Conservation (phyloP, 192 early-diverging fungal species). For the Coemansia aciculifera region DNA sequence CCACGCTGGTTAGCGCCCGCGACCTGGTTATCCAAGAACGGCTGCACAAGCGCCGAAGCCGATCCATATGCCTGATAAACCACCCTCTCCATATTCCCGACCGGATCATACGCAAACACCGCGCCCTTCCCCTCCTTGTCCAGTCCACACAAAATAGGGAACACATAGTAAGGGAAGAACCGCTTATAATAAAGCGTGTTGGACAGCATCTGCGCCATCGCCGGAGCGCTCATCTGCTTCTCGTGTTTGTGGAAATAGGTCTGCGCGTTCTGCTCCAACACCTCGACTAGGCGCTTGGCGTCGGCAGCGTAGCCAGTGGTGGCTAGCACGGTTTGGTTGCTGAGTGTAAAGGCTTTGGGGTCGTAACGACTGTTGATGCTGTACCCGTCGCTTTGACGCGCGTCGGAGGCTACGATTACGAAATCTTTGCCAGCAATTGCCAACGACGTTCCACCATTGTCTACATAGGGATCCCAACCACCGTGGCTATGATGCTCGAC, state of each 20-base stretch:
- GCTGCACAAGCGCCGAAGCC: slow-evolving; percentile 88
- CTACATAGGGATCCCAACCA: slow-evolving; percentile 87
- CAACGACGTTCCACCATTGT: slow-evolving; percentile 84
- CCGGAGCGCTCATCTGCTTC: slow-evolving; percentile 78
- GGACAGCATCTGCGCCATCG: slow-evolving; percentile 92
- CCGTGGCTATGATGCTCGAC: slow-evolving; percentile 46
- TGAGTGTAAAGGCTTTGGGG: slow-evolving; percentile 88
- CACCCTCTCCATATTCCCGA: slow-evolving; percentile 87
- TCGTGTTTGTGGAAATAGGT: slow-evolving; percentile 92
- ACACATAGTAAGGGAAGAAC: slow-evolving; percentile 97
- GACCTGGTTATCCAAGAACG: slow-evolving; percentile 96
- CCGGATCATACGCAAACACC: slow-evolving; percentile 90
- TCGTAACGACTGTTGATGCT: slow-evolving; percentile 91
- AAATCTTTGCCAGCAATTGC: slow-evolving; percentile 96
- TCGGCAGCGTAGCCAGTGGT: slow-evolving; percentile 91
- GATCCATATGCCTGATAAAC: slow-evolving; percentile 77
- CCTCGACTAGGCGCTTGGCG: slow-evolving; percentile 77
- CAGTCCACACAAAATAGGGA: slow-evolving; percentile 86
- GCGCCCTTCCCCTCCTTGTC: slow-evolving; percentile 86
- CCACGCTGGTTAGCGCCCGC: slow-evolving; percentile 68
- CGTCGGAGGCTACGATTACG: slow-evolving; percentile 91
- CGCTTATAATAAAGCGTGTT: slow-evolving; percentile 88
- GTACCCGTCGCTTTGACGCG: slow-evolving; percentile 93
- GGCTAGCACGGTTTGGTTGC: slow-evolving; percentile 80
- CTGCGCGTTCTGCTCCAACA: slow-evolving; percentile 84